Evolutionary conservation across 495 filamentous ascomycete genomes (phyloP).

Genomic region (Penicillium ochrochloron): DNA sequence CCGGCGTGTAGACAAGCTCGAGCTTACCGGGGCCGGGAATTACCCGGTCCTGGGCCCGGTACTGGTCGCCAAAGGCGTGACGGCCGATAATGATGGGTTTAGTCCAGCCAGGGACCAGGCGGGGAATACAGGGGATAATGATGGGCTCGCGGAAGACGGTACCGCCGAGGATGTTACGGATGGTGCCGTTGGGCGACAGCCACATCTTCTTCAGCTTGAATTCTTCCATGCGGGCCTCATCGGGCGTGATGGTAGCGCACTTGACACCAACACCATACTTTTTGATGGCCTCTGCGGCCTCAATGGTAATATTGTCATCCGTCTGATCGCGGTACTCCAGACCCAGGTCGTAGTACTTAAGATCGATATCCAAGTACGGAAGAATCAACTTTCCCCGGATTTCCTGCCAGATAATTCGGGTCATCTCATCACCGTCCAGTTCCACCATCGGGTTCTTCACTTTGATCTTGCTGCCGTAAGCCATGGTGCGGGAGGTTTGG

Average conservation of each 20-base stretch:
- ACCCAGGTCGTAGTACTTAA: too few species aligned
- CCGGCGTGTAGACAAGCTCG: constrained; percentile 90
- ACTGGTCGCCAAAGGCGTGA: constrained; percentile 98
- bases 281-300: constrained; percentile 96
- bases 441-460: too few species aligned
- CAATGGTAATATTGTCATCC: constrained; percentile 91
- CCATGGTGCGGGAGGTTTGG: too few species aligned
- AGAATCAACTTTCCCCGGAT: too few species aligned
- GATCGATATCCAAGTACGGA: too few species aligned
- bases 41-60: constrained; percentile 90
- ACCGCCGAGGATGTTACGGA: constrained; percentile 91
- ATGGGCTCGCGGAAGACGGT: constrained; percentile 99
- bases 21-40: constrained; percentile 81
- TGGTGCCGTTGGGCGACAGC: constrained; percentile 97
- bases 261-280: constrained; percentile 99
- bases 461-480: too few species aligned
- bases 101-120: constrained; percentile 95
- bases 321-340: constrained; percentile 95
- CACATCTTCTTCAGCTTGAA: constrained; percentile 99
- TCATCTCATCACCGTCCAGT: too few species aligned
- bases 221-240: constrained; percentile 94
- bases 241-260: constrained; percentile 98
- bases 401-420: too few species aligned
- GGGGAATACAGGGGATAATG: constrained; percentile 87
- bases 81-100: constrained; percentile 98